These are phyloP conservation scores for Yarrowia phangngaensis DNA, from an alignment of 805 yeast genomes.

Conservation along the genomic window DNA sequence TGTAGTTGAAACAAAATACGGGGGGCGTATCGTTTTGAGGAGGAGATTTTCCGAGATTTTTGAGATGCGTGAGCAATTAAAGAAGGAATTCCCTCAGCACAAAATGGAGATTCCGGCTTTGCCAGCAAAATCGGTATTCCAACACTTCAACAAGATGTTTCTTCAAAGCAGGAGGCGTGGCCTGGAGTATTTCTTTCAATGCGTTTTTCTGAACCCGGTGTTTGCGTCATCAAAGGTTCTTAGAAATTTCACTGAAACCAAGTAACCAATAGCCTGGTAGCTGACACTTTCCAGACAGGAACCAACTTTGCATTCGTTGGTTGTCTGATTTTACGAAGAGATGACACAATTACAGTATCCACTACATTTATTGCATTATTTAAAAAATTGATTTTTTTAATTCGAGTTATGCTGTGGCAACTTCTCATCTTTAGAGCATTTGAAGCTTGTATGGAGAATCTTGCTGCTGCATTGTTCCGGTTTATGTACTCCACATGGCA, in stretches of 20 bases:
- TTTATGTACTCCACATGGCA: too few relatives aligned
- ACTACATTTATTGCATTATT: too few relatives aligned
- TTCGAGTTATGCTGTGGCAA: too few relatives aligned
- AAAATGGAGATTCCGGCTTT: slow-evolving; percentile 43
- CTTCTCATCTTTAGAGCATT: too few relatives aligned
- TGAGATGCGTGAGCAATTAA: slow-evolving; percentile 44
- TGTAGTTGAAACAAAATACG: slow-evolving; percentile 39
- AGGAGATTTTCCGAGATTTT: slow-evolving; percentile 66
- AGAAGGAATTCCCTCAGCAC: slow-evolving; percentile 40
- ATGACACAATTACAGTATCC: neutral
- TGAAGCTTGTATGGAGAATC: too few relatives aligned
- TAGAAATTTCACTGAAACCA: slow-evolving; percentile 10
- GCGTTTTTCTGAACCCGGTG: slow-evolving; percentile 46
- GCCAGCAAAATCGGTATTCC: slow-evolving; percentile 46
- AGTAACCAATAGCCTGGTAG: neutral
- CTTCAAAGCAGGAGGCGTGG: slow-evolving; percentile 43
- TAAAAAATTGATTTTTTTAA: too few relatives aligned
- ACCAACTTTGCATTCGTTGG: neutral
- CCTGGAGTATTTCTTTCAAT: slow-evolving; percentile 45
- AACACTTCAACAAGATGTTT: slow-evolving; percentile 39
- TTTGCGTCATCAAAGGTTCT: slow-evolving; percentile 34
- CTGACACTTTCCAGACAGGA: neutral
- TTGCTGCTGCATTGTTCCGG: too few relatives aligned
- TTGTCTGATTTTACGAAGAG: neutral
- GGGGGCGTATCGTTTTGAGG: slow-evolving; percentile 45